Percentiles rank a stretch among this genome's conserved stretches.
phyloP scores from a whole-genome alignment of 352 stramenopile species.

The Pythium aristosporum region DNA sequence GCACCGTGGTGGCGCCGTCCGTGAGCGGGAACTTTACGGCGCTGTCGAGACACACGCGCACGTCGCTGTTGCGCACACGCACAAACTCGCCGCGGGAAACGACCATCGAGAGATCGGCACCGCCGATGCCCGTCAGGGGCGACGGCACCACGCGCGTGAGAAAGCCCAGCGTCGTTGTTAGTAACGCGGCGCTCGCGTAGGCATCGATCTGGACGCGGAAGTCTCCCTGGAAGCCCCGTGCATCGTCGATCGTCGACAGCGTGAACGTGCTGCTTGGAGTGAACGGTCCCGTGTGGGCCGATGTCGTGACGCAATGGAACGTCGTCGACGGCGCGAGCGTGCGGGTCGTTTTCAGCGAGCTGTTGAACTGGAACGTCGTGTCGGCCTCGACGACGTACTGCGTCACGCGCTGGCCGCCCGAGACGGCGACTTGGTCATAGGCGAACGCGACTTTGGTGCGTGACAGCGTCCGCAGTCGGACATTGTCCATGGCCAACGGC shows the following conservation, averaged over 20 bases:
- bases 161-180: conserved; percentile 39
- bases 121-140: conserved; percentile 33
- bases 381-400: conserved; percentile 59
- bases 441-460: conserved; percentile 43
- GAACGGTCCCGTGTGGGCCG: conserved; percentile 68
- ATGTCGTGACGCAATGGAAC: conserved; percentile 68
- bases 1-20: conserved; percentile 34
- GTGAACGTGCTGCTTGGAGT: conserved; percentile 60
- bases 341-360: conserved; percentile 17
- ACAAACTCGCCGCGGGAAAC: conserved; percentile 70
- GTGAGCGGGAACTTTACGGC: conserved; percentile 51
- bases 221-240: conserved; percentile 41
- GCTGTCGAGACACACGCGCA: conserved; percentile 65
- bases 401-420: conserved; percentile 54
- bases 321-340: conserved; percentile 35
- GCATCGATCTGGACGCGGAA: conserved; percentile 50
- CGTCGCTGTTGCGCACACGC: conserved; percentile 52
- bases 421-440: conserved; percentile 62
- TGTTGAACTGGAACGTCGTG: conserved; percentile 35
- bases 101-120: conserved; percentile 28
- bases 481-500: conserved; percentile 51
- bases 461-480: conserved; percentile 35
- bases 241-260: conserved; percentile 45
- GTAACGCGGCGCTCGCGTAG: conserved; percentile 38
- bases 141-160: conserved; percentile 50